Percentiles rank a stretch among this genome's conserved stretches.
Conservation (phyloP, 495 filamentous ascomycete genomes). For the Tuber microsphaerosporum region DNA sequence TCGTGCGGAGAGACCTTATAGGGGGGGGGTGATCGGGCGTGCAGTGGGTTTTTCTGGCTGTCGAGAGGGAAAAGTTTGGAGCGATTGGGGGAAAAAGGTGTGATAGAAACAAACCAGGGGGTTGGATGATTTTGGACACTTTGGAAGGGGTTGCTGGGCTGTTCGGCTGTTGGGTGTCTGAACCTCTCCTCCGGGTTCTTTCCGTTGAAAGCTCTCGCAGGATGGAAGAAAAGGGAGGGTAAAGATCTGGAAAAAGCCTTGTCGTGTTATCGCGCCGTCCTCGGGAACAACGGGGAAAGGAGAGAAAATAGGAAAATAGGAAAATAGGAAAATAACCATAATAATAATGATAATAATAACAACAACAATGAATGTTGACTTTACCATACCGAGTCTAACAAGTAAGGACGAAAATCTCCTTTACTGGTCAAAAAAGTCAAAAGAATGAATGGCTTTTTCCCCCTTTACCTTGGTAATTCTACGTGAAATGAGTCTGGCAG, state of each 20-base stretch:
- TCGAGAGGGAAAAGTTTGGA: constrained; percentile 38
- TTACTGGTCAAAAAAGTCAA: background rate
- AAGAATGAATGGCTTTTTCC: background rate
- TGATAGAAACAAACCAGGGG: constrained; percentile 43
- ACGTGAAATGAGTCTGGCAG: background rate
- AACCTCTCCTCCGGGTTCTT: constrained; percentile 37
- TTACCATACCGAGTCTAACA: background rate
- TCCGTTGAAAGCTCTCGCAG: constrained; percentile 31
- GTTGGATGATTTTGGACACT: constrained; percentile 41
- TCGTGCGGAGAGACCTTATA: constrained; percentile 36
- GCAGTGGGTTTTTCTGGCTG: constrained; percentile 35
- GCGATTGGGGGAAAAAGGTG: constrained; percentile 39
- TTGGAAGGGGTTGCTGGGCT: constrained; percentile 36
- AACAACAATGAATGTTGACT: background rate
- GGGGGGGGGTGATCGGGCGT: constrained; percentile 37
- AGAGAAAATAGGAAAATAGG: background rate
- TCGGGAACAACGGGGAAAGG: constrained; percentile 30
- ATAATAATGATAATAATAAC: background rate
- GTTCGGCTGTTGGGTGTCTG: constrained; percentile 39
- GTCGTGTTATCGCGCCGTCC: constrained; percentile 36
- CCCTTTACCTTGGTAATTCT: background rate
- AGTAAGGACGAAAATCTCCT: background rate
- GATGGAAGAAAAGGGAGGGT: constrained; percentile 33
- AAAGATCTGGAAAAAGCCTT: constrained; percentile 33
- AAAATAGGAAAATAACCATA: background rate